A percentile compares a stretch with the other conserved stretches of the same genome.
These are phyloP conservation scores for Cryptococcus sp. DNA, from an alignment of 1,284 basidiomycete species.

Conservation along the genomic window DNA sequence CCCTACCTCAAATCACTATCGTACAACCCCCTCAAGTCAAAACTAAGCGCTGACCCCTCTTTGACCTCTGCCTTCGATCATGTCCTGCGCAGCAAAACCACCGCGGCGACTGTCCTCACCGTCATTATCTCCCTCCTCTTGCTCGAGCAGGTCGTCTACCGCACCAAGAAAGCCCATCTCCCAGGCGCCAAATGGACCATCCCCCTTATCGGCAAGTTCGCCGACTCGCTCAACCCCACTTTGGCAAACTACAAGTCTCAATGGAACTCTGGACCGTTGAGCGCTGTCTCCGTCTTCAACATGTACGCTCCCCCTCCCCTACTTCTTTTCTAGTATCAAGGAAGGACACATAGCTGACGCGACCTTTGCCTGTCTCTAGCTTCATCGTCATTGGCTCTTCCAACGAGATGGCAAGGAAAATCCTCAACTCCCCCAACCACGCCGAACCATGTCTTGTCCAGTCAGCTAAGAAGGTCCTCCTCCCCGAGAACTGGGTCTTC, in stretches of 20 bases:
- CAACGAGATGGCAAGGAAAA: slow-evolving; percentile 87
- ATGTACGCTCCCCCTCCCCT: slow-evolving; percentile 64
- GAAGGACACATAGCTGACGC: neutral
- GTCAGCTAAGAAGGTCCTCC: slow-evolving; percentile 85
- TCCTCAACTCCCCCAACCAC: slow-evolving; percentile 84
- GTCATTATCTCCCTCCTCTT: slow-evolving; percentile 50
- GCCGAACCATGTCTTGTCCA: slow-evolving; percentile 93
- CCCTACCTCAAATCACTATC: neutral
- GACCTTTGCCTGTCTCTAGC: slow-evolving; percentile 54
- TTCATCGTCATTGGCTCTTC: slow-evolving; percentile 96
- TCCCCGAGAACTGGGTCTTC: slow-evolving; percentile 97
- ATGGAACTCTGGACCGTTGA: slow-evolving; percentile 82
- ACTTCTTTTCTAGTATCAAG: neutral
- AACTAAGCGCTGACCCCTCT: neutral
- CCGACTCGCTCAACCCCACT: slow-evolving; percentile 82
- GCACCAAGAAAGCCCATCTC: slow-evolving; percentile 80
- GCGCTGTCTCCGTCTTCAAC: slow-evolving; percentile 90
- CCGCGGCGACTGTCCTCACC: slow-evolving; percentile 47
- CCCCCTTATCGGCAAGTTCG: slow-evolving; percentile 89
- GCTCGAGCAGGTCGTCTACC: slow-evolving; percentile 71
- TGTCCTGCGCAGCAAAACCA: slow-evolving; percentile 42
- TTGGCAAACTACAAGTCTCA: slow-evolving; percentile 86
- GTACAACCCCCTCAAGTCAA: neutral
- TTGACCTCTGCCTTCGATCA: neutral
- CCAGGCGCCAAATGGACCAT: slow-evolving; percentile 90